Evolutionary conservation across 2,329 filamentous ascomycete species (phyloP).

Genomic region (Xylariaceae sp.): DNA sequence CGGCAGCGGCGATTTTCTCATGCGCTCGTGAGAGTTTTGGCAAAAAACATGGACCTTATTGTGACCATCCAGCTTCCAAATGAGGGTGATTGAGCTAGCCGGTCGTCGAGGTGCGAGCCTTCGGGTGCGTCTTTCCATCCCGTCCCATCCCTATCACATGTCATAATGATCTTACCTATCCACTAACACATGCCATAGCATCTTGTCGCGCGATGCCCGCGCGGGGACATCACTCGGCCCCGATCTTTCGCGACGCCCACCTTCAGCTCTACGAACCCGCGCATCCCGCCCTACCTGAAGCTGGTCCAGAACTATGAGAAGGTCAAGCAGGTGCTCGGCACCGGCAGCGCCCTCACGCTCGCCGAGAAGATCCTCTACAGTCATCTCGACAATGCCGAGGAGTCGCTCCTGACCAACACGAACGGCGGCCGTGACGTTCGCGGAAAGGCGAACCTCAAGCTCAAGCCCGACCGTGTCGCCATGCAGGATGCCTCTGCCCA

Average conservation of each 20-base stretch:
- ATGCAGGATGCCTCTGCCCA: conserved; percentile 99
- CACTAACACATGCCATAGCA: conserved; percentile 19
- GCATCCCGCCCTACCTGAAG: conserved; percentile 64
- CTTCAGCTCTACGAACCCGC: conserved; percentile 36
- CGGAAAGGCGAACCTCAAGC: conserved; percentile 86
- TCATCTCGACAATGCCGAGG: conserved; percentile 83
- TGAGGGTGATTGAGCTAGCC: conserved; percentile 32
- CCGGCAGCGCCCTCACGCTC: conserved; percentile 63
- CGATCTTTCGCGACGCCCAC: conserved; percentile 33
- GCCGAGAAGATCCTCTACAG: conserved; percentile 98
- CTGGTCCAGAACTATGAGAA: conserved; percentile 57
- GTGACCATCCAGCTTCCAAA: conserved; percentile 25
- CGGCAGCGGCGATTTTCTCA: conserved; percentile 19
- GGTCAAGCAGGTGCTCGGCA: conserved; percentile 52
- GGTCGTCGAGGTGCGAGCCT: conserved; percentile 31
- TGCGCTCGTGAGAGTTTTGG: background rate
- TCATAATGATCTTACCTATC: background rate
- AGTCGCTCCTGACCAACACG: conserved; percentile 77
- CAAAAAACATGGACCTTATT: background rate
- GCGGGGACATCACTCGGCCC: conserved; percentile 22
- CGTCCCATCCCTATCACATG: background rate
- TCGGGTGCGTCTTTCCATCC: conserved; percentile 22
- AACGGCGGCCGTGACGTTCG: conserved; percentile 79
- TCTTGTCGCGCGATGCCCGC: conserved; percentile 24
- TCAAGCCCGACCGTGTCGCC: conserved; percentile 94